Evolutionary conservation across 2,329 filamentous ascomycete genomes (phyloP), one percentile per base, ranked within the genome.

Genomic region (Allantophomopsis cytisporea): DNA sequence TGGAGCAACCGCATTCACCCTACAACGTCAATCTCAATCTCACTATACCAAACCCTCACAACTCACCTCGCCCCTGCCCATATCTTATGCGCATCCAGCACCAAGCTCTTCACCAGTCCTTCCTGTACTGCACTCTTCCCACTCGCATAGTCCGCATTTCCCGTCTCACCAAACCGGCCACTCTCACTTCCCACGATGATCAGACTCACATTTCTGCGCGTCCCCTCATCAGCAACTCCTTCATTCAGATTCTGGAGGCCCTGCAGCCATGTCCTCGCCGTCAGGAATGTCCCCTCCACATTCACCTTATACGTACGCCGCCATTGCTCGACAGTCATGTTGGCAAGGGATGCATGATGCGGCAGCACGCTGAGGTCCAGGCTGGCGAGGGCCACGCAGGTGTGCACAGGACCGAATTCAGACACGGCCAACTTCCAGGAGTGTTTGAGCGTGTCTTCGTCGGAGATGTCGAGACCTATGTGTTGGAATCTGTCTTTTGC

Each of bases 1-100:
- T 13, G 65, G 65, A 4, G 64, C 64, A 18, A 68, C 55, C 7
- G 60, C 62, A 47, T 67, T 68, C 16, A 68, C 60, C 37, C 64
- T 56, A 17, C 17, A 59, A 57, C n/a, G 49, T 47, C 17, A 46
- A 45, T 41, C 31, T 43, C 39, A 20, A 12, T n/a, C 33, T 34
- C 28, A 21, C 13, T 28, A 4, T 28, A 10, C 23, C 5, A 12
- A 12, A 28, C 10, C 18, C 18, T 20, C 4, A 6, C 3, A 34
- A 38, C 45, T 38, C 30, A 49, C 47, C 45, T 46, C 10, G 44
- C 49, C 10, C 48, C 45, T 10, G 44, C 44, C 41, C 53, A 60
- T 16, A 63, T 55, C 42, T 56, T 53, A 31, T 55, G 54, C 5
- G 57, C 59, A 44, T 66, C 65, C 7, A 53, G 55, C 36, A 58